A percentile compares a stretch with the other conserved stretches of the same genome.
phyloP scores from a whole-genome alignment of 495 filamentous ascomycete genomes.

The Oleoguttula mirabilis region DNA sequence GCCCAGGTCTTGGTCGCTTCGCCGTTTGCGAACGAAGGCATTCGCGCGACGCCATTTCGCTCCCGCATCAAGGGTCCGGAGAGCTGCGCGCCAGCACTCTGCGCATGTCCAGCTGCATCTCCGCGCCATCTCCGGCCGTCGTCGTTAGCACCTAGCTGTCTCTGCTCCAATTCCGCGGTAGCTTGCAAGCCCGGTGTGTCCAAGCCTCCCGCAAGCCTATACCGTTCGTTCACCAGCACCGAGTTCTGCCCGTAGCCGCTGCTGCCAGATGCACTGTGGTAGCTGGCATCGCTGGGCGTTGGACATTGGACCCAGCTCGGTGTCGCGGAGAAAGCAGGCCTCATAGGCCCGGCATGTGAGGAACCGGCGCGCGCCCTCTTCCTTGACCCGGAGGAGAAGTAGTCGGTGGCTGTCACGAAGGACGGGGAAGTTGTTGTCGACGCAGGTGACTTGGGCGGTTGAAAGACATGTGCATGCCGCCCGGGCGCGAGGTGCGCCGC shows the following conservation, averaged over 20 bases:
- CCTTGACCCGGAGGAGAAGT: not conserved
- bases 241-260: not conserved
- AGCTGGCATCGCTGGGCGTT: not conserved
- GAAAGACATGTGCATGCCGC: not conserved
- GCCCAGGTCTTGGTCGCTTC: constrained; percentile 27
- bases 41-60: constrained; percentile 17
- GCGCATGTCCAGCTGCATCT: not conserved
- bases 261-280: not conserved
- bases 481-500: too few species aligned
- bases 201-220: constrained; percentile 50
- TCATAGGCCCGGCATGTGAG: not conserved
- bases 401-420: not conserved
- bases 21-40: constrained; percentile 4
- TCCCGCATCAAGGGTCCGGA: constrained; percentile 18
- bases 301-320: not conserved
- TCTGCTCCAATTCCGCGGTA: constrained; percentile 34
- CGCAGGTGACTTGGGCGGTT: not conserved
- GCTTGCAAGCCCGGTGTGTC: constrained; percentile 42
- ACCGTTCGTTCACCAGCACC: constrained; percentile 43
- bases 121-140: not conserved
- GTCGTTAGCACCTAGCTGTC: not conserved
- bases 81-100: not conserved
- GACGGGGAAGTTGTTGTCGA: not conserved
- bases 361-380: not conserved
- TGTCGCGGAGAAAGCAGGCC: not conserved